These are phyloP conservation scores for Lactarius hatsudake DNA, from an alignment of 768 basidiomycete genomes.

Conservation along the genomic window DNA sequence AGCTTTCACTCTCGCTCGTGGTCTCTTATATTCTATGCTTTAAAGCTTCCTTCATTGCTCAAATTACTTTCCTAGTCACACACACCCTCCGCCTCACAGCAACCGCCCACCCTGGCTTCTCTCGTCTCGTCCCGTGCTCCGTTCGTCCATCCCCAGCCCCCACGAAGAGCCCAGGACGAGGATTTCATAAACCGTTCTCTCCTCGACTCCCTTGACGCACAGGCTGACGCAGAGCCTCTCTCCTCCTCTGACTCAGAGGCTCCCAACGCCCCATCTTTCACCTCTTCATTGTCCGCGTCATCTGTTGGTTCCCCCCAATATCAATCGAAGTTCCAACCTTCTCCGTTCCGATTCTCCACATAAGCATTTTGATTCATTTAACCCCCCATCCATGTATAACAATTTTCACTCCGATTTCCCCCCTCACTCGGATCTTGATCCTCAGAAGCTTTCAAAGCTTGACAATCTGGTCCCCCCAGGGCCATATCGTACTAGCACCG, in stretches of 20 bases:
- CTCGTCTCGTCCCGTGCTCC: slow-evolving; percentile 34
- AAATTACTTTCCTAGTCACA: slow-evolving; percentile 14
- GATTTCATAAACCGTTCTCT: slow-evolving; percentile 85
- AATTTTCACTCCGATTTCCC: slow-evolving; percentile 25
- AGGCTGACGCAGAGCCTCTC: slow-evolving; percentile 75
- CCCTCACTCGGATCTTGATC: slow-evolving; percentile 22
- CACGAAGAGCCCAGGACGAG: slow-evolving; percentile 51
- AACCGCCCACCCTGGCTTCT: slow-evolving; percentile 36
- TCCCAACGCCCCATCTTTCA: slow-evolving; percentile 39
- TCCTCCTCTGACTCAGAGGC: slow-evolving; percentile 53
- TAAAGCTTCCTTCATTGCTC: slow-evolving; percentile 13
- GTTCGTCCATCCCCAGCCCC: slow-evolving; percentile 32
- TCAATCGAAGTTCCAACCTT: slow-evolving; percentile 49
- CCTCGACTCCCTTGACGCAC: slow-evolving; percentile 77
- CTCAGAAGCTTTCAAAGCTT: slow-evolving; percentile 25
- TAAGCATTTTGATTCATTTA: slow-evolving; percentile 39
- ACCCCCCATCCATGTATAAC: slow-evolving; percentile 36
- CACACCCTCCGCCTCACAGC: slow-evolving; percentile 30
- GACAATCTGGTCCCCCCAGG: slow-evolving; percentile 27
- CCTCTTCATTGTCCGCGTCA: slow-evolving; percentile 50
- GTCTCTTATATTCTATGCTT: slow-evolving; percentile 32
- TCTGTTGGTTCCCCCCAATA: slow-evolving; percentile 49
- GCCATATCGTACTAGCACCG: slow-evolving; percentile 28
- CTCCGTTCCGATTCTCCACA: slow-evolving; percentile 54
- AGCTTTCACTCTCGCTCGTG: slow-evolving; percentile 34